These are phyloP conservation scores for Aspergillus fijiensis DNA, from an alignment of 2,329 filamentous ascomycete species.

Conservation along the genomic window DNA sequence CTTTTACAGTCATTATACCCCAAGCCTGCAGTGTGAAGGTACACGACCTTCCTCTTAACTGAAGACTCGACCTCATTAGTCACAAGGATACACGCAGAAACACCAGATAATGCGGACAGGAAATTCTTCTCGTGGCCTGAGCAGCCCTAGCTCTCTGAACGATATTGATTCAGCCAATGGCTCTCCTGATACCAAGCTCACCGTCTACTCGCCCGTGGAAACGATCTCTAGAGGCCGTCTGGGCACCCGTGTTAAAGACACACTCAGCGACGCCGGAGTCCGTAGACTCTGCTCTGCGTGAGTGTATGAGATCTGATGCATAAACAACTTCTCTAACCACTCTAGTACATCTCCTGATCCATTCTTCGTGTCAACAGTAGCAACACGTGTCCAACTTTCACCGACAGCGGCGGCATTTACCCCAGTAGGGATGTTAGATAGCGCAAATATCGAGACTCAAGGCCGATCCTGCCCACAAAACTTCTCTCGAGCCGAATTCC, in stretches of 20 bases:
- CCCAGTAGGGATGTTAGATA: constrained; percentile 43
- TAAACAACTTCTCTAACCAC: neutral
- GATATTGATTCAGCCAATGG: constrained; percentile 59
- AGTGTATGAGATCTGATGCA: constrained; percentile 8
- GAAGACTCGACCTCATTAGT: neutral
- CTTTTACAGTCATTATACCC: neutral
- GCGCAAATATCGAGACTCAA: constrained; percentile 9
- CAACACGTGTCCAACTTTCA: constrained; percentile 50
- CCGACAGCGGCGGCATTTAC: constrained; percentile 64
- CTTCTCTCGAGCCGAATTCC: constrained; percentile 19
- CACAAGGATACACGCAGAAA: neutral
- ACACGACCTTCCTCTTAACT: neutral
- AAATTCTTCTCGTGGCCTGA: constrained; percentile 30
- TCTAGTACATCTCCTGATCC: constrained; percentile 29
- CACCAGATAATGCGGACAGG: constrained; percentile 25
- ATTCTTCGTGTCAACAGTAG: constrained; percentile 26
- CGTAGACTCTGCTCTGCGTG: constrained; percentile 25
- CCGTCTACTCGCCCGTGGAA: constrained; percentile 64
- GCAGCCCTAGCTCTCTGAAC: constrained; percentile 44
- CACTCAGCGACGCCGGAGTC: constrained; percentile 17
- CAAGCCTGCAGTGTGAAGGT: neutral
- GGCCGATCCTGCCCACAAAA: constrained; percentile 13
- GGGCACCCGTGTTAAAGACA: constrained; percentile 17
- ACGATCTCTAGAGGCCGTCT: constrained; percentile 42
- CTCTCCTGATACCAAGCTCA: constrained; percentile 65